Evolutionary conservation across 2,329 filamentous ascomycete genomes (phyloP).

Genomic region (Aureobasidium sp.): DNA sequence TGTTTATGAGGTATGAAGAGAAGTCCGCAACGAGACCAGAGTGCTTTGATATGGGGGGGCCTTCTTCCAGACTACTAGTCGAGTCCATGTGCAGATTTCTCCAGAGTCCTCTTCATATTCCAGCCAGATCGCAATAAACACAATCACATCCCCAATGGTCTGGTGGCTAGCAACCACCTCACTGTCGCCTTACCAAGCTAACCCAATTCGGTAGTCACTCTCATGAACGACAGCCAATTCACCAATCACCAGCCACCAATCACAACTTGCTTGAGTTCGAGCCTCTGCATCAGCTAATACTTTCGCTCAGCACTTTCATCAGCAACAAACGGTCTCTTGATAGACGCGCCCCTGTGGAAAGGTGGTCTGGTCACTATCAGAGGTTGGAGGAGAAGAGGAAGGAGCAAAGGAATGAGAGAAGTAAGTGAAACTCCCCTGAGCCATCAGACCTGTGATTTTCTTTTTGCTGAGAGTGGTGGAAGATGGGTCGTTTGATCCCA

Average conservation of each 20-base stretch:
- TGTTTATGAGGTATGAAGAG: too few species aligned
- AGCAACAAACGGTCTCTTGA: not conserved
- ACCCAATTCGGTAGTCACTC: not conserved
- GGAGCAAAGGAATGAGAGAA: too few species aligned
- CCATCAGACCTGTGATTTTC: too few species aligned
- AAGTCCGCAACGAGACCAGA: too few species aligned
- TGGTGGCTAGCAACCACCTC: not conserved
- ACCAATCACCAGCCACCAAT: not conserved
- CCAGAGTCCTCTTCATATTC: too few species aligned
- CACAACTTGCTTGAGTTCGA: not conserved
- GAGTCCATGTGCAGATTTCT: too few species aligned
- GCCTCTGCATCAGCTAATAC: not conserved
- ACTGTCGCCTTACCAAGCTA: not conserved
- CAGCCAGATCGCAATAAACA: not conserved
- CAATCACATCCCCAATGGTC: not conserved
- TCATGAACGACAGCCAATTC: not conserved
- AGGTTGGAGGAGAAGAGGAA: too few species aligned
- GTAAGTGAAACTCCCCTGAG: too few species aligned
- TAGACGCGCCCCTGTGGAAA: not conserved
- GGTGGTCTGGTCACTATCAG: not conserved
- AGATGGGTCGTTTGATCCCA: too few species aligned
- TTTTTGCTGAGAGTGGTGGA: too few species aligned
- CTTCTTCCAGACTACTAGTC: too few species aligned
- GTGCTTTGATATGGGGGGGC: too few species aligned
- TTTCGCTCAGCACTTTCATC: not conserved